These are phyloP conservation scores for Cadophora gregata DNA, from an alignment of 2,329 filamentous ascomycete genomes.

Conservation along the genomic window DNA sequence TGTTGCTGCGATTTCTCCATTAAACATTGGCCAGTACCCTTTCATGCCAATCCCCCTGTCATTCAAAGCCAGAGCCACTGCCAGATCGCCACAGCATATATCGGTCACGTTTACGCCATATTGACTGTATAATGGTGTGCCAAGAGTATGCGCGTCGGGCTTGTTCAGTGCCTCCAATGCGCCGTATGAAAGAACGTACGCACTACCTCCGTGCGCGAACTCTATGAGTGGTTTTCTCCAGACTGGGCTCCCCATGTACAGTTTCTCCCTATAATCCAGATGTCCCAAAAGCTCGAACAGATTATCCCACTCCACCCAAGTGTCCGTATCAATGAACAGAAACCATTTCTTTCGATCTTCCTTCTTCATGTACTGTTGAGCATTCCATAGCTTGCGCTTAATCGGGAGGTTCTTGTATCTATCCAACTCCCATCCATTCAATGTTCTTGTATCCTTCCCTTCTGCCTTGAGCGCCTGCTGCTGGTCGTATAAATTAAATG, in stretches of 20 bases:
- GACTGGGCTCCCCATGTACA: slow-evolving; percentile 26
- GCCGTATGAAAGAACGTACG: slow-evolving; percentile 26
- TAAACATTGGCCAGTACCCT: slow-evolving; percentile 31
- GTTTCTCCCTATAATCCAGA: slow-evolving; percentile 17
- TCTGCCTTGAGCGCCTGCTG: slow-evolving; percentile 22
- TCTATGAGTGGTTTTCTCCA: slow-evolving; percentile 19
- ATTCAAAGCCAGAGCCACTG: slow-evolving; percentile 23
- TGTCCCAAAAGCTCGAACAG: slow-evolving; percentile 25
- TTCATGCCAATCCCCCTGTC: slow-evolving; percentile 22
- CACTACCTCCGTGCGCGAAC: slow-evolving; percentile 31
- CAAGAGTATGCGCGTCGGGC: slow-evolving; percentile 12
- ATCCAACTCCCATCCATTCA: slow-evolving; percentile 29
- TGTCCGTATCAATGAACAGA: slow-evolving; percentile 32
- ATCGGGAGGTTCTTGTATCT: slow-evolving; percentile 32
- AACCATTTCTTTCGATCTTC: slow-evolving; percentile 26
- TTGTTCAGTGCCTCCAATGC: slow-evolving; percentile 27
- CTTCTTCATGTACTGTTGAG: slow-evolving; percentile 18
- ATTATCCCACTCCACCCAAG: slow-evolving; percentile 33
- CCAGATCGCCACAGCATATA: slow-evolving; percentile 29
- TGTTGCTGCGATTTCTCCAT: slow-evolving; percentile 26
- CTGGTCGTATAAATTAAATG: slow-evolving; percentile 24
- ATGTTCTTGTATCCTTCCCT: slow-evolving; percentile 28
- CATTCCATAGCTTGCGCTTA: slow-evolving; percentile 29
- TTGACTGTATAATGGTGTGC: slow-evolving; percentile 22
- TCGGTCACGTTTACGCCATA: slow-evolving; percentile 20